phyloP scores from a whole-genome alignment of 192 early-diverging fungal genomes.

The Rhizoclosmatium globosum region DNA sequence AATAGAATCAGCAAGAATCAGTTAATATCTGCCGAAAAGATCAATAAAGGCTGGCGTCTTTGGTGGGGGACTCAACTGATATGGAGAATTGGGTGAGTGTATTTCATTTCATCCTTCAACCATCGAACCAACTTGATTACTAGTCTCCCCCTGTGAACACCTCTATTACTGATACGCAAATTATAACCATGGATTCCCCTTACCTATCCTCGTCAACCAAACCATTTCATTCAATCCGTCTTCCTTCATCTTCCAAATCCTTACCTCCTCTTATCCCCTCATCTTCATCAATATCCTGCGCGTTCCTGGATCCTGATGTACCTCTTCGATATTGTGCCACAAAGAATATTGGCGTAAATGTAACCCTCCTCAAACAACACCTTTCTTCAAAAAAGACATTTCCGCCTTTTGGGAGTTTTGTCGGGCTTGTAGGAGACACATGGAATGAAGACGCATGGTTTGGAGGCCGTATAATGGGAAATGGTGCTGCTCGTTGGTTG shows the following conservation, averaged over 20 bases:
- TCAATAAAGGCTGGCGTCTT: not conserved
- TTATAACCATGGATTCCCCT: too few relatives aligned
- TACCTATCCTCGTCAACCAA: too few relatives aligned
- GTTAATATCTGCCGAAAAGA: not conserved
- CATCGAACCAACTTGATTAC: too few relatives aligned
- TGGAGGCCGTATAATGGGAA: slow-evolving; percentile 20
- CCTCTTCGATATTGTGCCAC: slow-evolving; percentile 37
- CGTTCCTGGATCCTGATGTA: slow-evolving; percentile 11
- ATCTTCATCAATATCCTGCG: not conserved
- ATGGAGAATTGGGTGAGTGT: slow-evolving; percentile 5
- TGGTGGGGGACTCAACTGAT: not conserved
- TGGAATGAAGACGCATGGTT: slow-evolving; percentile 34
- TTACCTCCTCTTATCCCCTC: not conserved
- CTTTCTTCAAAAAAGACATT: too few relatives aligned
- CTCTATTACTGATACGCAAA: too few relatives aligned
- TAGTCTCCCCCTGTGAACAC: too few relatives aligned
- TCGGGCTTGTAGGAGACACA: slow-evolving; percentile 8
- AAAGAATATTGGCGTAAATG: slow-evolving; percentile 22
- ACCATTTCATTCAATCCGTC: not conserved
- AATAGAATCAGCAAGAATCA: not conserved
- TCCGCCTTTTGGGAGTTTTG: not conserved
- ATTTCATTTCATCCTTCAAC: not conserved
- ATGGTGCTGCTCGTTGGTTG: slow-evolving; percentile 36
- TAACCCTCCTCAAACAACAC: not conserved
- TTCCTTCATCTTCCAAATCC: not conserved